Evolutionary conservation across 2,329 filamentous ascomycete genomes (phyloP).

Genomic region (Alternaria angustiovoidea): DNA sequence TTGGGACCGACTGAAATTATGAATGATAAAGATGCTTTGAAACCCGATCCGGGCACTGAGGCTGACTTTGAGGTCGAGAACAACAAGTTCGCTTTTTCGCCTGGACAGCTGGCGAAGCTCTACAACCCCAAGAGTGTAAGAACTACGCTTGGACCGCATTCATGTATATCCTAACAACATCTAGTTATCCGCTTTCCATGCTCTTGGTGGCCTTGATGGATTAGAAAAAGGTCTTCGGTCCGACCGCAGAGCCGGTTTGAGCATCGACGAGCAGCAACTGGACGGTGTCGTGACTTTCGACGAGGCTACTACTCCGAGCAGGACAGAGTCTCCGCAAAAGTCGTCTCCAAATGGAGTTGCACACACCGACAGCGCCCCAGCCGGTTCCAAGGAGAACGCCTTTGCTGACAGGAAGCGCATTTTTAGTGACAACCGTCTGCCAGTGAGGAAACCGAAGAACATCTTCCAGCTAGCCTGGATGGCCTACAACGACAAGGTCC

Average conservation of each 20-base stretch:
- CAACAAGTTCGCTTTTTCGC: conserved; percentile 85
- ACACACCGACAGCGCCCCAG: conserved; percentile 31
- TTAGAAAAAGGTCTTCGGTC: conserved; percentile 77
- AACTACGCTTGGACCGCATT: background rate
- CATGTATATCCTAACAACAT: background rate
- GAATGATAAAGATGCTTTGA: conserved; percentile 73
- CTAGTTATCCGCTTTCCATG: conserved; percentile 67
- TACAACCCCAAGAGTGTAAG: conserved; percentile 80
- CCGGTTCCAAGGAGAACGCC: conserved; percentile 37
- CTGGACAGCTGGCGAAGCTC: conserved; percentile 81
- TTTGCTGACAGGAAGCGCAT: conserved; percentile 73
- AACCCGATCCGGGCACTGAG: conserved; percentile 74
- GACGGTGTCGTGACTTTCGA: conserved; percentile 74
- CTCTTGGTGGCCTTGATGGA: conserved; percentile 75
- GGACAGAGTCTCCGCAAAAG: conserved; percentile 29
- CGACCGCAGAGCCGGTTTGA: conserved; percentile 70
- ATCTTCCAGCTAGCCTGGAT: conserved; percentile 79
- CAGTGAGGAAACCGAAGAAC: conserved; percentile 73
- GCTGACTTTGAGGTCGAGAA: conserved; percentile 73
- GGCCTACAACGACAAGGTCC: conserved; percentile 82
- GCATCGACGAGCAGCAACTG: conserved; percentile 71
- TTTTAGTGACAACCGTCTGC: conserved; percentile 74
- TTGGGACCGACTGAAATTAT: conserved; percentile 63
- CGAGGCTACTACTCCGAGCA: conserved; percentile 59
- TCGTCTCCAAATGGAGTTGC: conserved; percentile 19